These are phyloP conservation scores for Brasenia schreberi DNA, from an alignment of 164 flowering plant species.

Conservation along the genomic window DNA sequence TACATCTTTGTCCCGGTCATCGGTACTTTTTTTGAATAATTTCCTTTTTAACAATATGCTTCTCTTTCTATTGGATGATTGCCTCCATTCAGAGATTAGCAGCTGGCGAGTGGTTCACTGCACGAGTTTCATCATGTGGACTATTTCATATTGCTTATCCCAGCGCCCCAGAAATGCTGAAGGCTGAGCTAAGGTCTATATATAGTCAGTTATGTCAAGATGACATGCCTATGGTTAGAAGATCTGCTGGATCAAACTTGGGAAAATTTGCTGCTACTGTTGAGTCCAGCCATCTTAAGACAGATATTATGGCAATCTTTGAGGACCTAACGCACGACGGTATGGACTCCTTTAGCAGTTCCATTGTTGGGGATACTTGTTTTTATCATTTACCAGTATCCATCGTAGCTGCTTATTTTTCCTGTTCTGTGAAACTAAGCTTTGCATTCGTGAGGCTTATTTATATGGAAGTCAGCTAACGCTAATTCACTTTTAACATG, in stretches of 20 bases:
- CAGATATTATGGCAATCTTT: conserved; percentile 83
- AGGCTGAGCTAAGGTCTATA: conserved; percentile 60
- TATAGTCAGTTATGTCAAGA: conserved; percentile 91
- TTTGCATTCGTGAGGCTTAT: no score
- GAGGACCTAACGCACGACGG: conserved; percentile 96
- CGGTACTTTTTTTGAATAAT: not conserved
- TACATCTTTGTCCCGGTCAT: not conserved
- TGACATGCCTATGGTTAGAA: conserved; percentile 99
- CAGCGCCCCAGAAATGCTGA: conserved; percentile 70
- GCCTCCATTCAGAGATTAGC: conserved; percentile 60
- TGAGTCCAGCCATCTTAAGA: conserved; percentile 68
- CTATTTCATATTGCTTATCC: conserved; percentile 94
- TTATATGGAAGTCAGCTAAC: no score
- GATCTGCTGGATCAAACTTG: conserved; percentile 92
- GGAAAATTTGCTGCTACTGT: conserved; percentile 97
- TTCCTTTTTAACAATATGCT: not conserved
- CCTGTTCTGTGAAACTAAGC: no score
- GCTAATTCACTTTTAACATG: no score
- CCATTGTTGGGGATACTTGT: no score
- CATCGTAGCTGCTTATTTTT: no score
- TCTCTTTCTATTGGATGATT: not conserved
- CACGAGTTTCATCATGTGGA: conserved; percentile 95
- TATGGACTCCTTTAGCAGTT: conserved; percentile 10
- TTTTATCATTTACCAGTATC: no score
- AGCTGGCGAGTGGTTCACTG: conserved; percentile 98